Base-by-base conservation (phyloP, 495 filamentous ascomycete species). In the Neurospora intermedia region DNA sequence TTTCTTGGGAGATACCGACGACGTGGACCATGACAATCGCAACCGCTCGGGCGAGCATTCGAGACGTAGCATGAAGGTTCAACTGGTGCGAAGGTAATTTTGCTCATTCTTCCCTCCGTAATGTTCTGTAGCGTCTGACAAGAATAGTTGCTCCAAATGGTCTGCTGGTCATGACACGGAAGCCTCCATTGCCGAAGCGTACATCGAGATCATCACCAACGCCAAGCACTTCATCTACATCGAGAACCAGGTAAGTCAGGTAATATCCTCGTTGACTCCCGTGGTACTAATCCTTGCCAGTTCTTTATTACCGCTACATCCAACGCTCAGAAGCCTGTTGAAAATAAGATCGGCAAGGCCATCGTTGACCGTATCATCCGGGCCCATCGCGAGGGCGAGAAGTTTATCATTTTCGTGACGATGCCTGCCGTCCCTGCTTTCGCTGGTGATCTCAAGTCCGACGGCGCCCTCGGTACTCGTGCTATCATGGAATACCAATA, bases 301-400 rank as follows among this genome's bases (percentile, higher is more conserved):
- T 98, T 98, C 86, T 98, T 98, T 85, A 98, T 98, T 83, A 97
- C 94, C 0, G 93, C 94, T 4, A 96, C 94, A 1, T 86, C 86
- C 18, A 86, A 92, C 62, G 81, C 87, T 40, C 94, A 97, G 80
- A 87, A 85, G 71, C 94, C 94, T 0, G 91, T 98, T 15, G 86
- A 87, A 76, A 98, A 98, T 81, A 91, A 91, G 81, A 93, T 98
- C 70, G 94, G 95, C 46, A 90, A 88, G 38, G 91, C 93, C 9
- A 95, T 98, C 71, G 93, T 96, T 4, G 92, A 96, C 77, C 91
- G 94, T 20, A 94, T 97, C 75, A 77, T 95, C 23, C 92, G 90
- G 27, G 95, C 95, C 13, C 88, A 91, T 48, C 83, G 88, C 23
- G 88, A 87, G 41, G 84, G 87, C 45, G 87, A 96, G 79, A 88